Evolutionary conservation across 495 filamentous ascomycete genomes (phyloP).

Genomic region (Penicillium mononematosum): DNA sequence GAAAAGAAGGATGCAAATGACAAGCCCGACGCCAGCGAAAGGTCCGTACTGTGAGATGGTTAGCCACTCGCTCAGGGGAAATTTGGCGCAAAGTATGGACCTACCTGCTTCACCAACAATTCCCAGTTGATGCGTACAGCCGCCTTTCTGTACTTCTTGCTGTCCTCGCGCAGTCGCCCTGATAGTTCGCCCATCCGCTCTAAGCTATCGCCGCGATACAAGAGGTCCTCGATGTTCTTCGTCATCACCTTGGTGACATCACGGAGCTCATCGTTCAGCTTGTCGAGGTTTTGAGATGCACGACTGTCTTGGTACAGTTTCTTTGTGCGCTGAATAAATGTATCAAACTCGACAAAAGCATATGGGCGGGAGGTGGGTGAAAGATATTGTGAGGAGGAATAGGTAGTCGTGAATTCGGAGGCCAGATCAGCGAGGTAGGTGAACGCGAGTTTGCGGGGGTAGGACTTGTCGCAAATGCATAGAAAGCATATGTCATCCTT

Average conservation of each 20-base stretch:
- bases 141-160: conserved; percentile 86
- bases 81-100: conserved; percentile 18
- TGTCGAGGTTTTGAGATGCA: conserved; percentile 81
- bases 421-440: conserved; percentile 94
- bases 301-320: conserved; percentile 92
- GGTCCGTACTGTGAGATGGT: conserved; percentile 70
- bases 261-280: conserved; percentile 89
- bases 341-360: conserved; percentile 96
- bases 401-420: conserved; percentile 86
- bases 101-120: conserved; percentile 83
- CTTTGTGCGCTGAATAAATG: conserved; percentile 90
- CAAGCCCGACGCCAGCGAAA: conserved; percentile 70
- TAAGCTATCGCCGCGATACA: conserved; percentile 91
- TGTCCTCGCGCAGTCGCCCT: conserved; percentile 81
- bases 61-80: conserved; percentile 14
- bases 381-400: conserved; percentile 69
- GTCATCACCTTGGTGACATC: conserved; percentile 99
- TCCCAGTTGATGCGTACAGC: conserved; percentile 99
- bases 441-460: conserved; percentile 97
- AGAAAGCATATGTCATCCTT: conserved; percentile 80
- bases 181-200: conserved; percentile 98
- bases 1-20: conserved; percentile 84
- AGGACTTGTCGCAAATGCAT: conserved; percentile 87
- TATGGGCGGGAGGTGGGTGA: conserved; percentile 79
- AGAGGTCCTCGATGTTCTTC: conserved; percentile 98